Evolutionary conservation across 2,329 filamentous ascomycete genomes (phyloP).

Genomic region (Lachnellula cervina): DNA sequence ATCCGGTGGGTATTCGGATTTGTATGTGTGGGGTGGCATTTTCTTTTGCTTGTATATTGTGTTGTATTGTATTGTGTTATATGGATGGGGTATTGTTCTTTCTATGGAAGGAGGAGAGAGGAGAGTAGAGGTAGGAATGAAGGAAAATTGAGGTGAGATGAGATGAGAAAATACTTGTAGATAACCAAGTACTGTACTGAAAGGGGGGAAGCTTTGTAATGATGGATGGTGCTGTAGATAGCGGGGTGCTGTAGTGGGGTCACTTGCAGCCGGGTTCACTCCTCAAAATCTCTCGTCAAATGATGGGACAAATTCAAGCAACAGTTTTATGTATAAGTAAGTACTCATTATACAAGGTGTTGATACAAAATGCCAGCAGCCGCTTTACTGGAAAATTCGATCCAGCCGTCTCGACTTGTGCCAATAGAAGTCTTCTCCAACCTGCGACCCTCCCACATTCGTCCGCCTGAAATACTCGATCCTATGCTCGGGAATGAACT

Average conservation of each 20-base stretch:
- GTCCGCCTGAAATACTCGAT: slow-evolving; percentile 57
- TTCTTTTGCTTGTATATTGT: background rate
- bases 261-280: too few relatives aligned
- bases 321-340: background rate
- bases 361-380: background rate
- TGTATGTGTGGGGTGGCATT: slow-evolving; percentile 10
- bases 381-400: slow-evolving; percentile 10
- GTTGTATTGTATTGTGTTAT: too few relatives aligned
- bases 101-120: too few relatives aligned
- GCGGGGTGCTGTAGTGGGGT: background rate
- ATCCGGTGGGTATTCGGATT: slow-evolving; percentile 12
- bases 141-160: background rate
- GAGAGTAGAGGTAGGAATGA: too few relatives aligned
- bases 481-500: slow-evolving; percentile 62
- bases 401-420: slow-evolving; percentile 36
- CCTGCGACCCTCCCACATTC: slow-evolving; percentile 41
- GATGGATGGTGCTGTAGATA: background rate
- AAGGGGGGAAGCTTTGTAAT: background rate
- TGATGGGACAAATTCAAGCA: background rate
- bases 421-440: slow-evolving; percentile 50
- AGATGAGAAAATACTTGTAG: background rate
- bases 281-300: too few relatives aligned
- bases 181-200: background rate
- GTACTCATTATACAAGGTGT: background rate
- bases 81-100: too few relatives aligned